Evolutionary conservation across 2,329 filamentous ascomycete species (phyloP), one percentile per base, ranked within the genome.

Genomic region (Byssoonygena ceratinophila): DNA sequence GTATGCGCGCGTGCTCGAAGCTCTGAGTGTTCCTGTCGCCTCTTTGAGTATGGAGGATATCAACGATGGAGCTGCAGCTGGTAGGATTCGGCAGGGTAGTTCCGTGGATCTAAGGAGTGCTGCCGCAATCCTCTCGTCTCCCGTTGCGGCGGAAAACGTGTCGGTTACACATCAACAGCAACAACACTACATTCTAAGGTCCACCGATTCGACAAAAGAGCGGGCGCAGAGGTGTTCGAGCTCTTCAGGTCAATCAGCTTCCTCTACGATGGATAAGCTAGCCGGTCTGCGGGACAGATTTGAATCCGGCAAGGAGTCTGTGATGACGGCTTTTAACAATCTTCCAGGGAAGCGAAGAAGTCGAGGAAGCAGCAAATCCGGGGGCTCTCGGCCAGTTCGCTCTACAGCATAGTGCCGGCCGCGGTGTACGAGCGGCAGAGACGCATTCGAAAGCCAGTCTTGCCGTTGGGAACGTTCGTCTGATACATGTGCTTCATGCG

Each of bases 311-410:
- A 39, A 34, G n/a, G 50, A 52, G 1, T 52, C 50, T 5, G 50
- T 52, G 11, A 52, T 46, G 25, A 46, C 41, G 32, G 50, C 43
- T 12, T 14, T 52, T 3, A 52, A 34, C 43, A 52, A 47, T 34
- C 16, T 52, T 23, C 41, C 43, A 4, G 25, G 23, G 18, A 52
- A 29, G 5, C 34, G 29, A 7, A 51, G 40, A 7, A 40, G 25
- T 25, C 49, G 47, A 16, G 37, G 37, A 23, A 51, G 39, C n/a
- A n/a, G n/a, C 49, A 51, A 18, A 45, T 31, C 49, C 29, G 49
- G 49, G n/a, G 29, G 39, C 14, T 45, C 22, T 51, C 40, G 12
- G 37, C 34, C 8, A 39, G 32, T 22, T 37, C 49, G 8, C 18
- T 51, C 22, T 45, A 44, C 31, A 37, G n/a, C 20, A 14, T 31